Conservation (phyloP, 768 basidiomycete genomes). For the Panellus pusillus region DNA sequence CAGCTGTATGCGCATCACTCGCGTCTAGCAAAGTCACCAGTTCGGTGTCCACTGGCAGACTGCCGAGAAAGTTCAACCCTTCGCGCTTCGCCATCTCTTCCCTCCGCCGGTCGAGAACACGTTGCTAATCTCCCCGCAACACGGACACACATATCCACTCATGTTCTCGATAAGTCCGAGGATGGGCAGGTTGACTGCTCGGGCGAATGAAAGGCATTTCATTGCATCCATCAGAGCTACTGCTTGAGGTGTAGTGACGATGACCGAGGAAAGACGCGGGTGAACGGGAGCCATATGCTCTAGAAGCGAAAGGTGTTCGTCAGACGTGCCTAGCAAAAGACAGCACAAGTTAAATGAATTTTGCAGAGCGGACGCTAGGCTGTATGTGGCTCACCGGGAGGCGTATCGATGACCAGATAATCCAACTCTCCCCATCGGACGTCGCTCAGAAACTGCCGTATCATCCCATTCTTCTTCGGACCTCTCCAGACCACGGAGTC, state of each 20-base stretch:
- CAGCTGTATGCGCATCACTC: constrained; percentile 34
- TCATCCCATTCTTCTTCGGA: constrained; percentile 99
- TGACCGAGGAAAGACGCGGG: constrained; percentile 73
- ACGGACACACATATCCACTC: constrained; percentile 97
- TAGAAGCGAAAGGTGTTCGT: constrained; percentile 94
- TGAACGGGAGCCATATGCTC: constrained; percentile 90
- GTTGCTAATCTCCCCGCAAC: constrained; percentile 93
- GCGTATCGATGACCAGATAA: constrained; percentile 92
- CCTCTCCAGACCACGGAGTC: constrained; percentile 98
- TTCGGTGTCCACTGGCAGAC: constrained; percentile 90
- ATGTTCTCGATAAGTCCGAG: constrained; percentile 96
- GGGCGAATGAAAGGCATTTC: constrained; percentile 96
- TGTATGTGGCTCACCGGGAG: constrained; percentile 69
- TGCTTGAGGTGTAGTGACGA: constrained; percentile 97
- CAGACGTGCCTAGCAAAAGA: constrained; percentile 79
- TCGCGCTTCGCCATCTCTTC: constrained; percentile 82
- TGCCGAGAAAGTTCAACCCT: constrained; percentile 75
- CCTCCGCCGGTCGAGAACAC: constrained; percentile 95
- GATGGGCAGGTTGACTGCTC: constrained; percentile 81
- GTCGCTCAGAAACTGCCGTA: constrained; percentile 90
- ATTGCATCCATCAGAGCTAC: constrained; percentile 93
- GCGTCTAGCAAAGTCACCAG: constrained; percentile 85
- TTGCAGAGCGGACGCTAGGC: constrained; percentile 1
- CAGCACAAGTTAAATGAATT: constrained; percentile 21
- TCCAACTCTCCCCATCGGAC: constrained; percentile 96